Conservation (phyloP, 2,329 filamentous ascomycete species). For the Alternaria arborescens region DNA sequence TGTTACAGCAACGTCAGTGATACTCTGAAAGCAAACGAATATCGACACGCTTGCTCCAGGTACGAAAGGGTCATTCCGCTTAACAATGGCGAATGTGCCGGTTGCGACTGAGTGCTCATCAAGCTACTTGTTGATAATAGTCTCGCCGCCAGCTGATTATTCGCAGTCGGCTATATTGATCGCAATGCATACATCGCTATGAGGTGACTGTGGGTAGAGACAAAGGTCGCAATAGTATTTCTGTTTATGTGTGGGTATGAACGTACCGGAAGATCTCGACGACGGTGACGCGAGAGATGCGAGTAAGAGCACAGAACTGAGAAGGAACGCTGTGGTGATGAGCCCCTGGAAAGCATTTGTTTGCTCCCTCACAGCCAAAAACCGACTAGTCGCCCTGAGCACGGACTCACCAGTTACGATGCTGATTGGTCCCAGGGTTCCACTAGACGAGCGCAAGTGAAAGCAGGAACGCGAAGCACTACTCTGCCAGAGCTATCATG, state of each 20-base stretch:
- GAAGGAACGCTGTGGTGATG: not conserved
- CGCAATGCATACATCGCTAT: too few species aligned
- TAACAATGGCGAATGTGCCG: too few species aligned
- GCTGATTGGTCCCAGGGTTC: not conserved
- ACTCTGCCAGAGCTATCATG: too few species aligned
- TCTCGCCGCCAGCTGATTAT: too few species aligned
- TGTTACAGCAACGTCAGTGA: not conserved
- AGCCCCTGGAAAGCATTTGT: fast-evolving
- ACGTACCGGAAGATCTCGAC: too few species aligned
- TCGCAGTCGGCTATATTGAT: fast-evolving
- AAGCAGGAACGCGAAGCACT: not conserved
- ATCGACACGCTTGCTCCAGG: not conserved
- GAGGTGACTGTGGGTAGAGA: too few species aligned
- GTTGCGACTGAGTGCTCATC: not conserved
- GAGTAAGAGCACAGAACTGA: not conserved
- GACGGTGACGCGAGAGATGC: not conserved
- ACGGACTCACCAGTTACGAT: fast-evolving
- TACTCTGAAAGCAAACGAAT: not conserved
- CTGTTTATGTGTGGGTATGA: fast-evolving
- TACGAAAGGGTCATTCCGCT: not conserved
- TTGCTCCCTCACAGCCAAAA: not conserved
- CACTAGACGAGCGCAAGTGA: not conserved
- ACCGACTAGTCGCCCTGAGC: fast-evolving
- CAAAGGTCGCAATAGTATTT: too few species aligned
- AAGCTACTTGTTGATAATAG: too few species aligned